Base-by-base conservation (phyloP, 768 basidiomycete species). In the Termitomyces sp. region DNA sequence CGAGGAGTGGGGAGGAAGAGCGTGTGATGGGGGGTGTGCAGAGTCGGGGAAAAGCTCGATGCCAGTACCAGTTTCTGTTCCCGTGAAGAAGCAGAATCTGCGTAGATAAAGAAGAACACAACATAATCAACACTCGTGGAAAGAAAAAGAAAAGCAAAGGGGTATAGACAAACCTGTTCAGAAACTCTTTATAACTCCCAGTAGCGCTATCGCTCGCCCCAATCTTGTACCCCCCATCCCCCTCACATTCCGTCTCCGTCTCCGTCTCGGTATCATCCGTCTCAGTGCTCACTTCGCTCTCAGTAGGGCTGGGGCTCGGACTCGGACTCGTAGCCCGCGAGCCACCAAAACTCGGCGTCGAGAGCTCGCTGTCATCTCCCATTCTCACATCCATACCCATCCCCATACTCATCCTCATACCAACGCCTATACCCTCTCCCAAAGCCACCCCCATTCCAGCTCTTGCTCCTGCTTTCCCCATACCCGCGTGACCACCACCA, bases 61-160 rank as follows among this genome's bases (percentile, higher is more conserved):
- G 16, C 51, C 51, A 16, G 61, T 36, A 33, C 77, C 80, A 7
- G 63, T 66, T 36, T 77, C 80, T 3, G 76, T 64, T 1, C 90
- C 90, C 2, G 90, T 91, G 71, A 82, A 92, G 72, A 91, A 92
- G 73, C 90, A 92, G 70, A 87, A 91, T 64, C 90, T 92, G 30
- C 54, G 42, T 24, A 47, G 57, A 53, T 35, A 32, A 16, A 38
- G 0, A 38, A 38, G 10, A 46, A 40, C 26, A 22, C 44, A 6
- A n/a, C n/a, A n/a, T n/a, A n/a, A 13, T 36, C 10, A 56, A n/a
- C 28, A 35, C 28, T 28, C 1, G 3, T 13, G 16, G 12, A 26
- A 2, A 26, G 26, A 26, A 26, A 26, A 26, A 26, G 26, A 14
- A 2, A 36, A n/a, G 32, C 7, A 43, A 44, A 35, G 26, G 28